Percentiles rank a stretch among this genome's conserved stretches.
Evolutionary conservation across 345 rosid genomes (phyloP).

Genomic region (Camelina hispida): DNA sequence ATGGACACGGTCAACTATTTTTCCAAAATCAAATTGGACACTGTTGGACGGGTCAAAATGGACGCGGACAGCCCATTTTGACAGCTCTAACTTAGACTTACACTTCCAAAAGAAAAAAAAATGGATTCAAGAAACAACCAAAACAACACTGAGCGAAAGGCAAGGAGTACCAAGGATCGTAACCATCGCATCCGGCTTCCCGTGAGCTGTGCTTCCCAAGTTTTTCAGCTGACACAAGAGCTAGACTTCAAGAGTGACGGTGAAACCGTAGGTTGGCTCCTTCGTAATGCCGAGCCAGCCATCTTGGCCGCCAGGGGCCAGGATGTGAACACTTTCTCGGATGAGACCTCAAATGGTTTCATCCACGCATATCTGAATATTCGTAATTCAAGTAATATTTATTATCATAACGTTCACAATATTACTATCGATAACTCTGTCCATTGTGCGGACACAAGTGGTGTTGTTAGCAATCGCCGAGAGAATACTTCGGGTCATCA

Average conservation of each 20-base stretch:
- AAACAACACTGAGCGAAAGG: neutral
- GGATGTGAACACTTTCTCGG: neutral
- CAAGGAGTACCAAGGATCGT: neutral
- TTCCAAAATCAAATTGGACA: too few species aligned
- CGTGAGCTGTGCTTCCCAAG: neutral
- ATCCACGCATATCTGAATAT: neutral
- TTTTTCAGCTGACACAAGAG: conserved; percentile 9
- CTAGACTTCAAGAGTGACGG: conserved; percentile 9
- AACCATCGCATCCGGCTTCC: conserved; percentile 24
- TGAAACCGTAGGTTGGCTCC: conserved; percentile 20
- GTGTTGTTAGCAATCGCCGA: neutral
- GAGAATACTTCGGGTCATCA: too few species aligned
- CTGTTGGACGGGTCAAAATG: too few species aligned
- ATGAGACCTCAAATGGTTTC: neutral
- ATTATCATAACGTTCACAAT: neutral
- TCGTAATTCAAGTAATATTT: neutral
- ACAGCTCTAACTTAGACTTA: too few species aligned
- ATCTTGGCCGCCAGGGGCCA: neutral
- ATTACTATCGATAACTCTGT: neutral
- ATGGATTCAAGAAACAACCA: neutral
- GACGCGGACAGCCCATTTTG: too few species aligned
- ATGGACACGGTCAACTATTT: too few species aligned
- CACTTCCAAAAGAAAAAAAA: neutral
- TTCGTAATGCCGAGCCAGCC: conserved; percentile 18
- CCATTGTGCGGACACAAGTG: neutral